Conservation (phyloP, 2,329 filamentous ascomycete genomes). For the Dothideomycetes sp. region DNA sequence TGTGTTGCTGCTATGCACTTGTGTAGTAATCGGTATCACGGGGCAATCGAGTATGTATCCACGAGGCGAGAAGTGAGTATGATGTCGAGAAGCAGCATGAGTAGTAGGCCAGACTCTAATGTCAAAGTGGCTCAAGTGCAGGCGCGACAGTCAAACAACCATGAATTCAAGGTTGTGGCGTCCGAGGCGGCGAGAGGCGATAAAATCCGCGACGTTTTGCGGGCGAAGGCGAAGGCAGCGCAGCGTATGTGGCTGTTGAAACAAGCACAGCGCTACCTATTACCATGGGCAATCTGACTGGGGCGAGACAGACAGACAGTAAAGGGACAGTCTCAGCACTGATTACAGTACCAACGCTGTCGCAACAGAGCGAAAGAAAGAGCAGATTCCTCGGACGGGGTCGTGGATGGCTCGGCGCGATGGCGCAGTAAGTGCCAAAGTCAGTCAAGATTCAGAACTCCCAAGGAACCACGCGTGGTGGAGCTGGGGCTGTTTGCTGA, state of each 20-base stretch:
- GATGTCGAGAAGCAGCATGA: neutral
- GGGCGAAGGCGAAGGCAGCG: too few relatives aligned
- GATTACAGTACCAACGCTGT: too few relatives aligned
- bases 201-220: slow-evolving; percentile 6
- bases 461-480: slow-evolving; percentile 3
- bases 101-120: slow-evolving; percentile 2
- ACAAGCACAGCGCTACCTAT: too few relatives aligned
- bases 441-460: too few relatives aligned
- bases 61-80: neutral
- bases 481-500: slow-evolving; percentile 7
- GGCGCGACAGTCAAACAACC: slow-evolving; percentile 5
- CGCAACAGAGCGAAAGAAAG: too few relatives aligned
- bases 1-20: too few relatives aligned
- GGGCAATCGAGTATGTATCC: too few relatives aligned
- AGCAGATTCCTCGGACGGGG: slow-evolving; percentile 12
- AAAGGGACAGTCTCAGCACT: too few relatives aligned
- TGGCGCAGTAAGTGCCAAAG: slow-evolving; percentile 12
- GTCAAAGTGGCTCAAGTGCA: neutral
- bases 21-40: too few relatives aligned
- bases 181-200: slow-evolving; percentile 1
- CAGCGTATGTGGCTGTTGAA: too few relatives aligned
- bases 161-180: slow-evolving; percentile 8
- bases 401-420: slow-evolving; percentile 12
- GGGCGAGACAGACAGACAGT: too few relatives aligned
- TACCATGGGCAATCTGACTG: too few relatives aligned